Evolutionary conservation across 192 early-diverging fungal genomes (phyloP), one percentile per base, ranked within the genome.

Genomic region (Backusella tarrabulga): DNA sequence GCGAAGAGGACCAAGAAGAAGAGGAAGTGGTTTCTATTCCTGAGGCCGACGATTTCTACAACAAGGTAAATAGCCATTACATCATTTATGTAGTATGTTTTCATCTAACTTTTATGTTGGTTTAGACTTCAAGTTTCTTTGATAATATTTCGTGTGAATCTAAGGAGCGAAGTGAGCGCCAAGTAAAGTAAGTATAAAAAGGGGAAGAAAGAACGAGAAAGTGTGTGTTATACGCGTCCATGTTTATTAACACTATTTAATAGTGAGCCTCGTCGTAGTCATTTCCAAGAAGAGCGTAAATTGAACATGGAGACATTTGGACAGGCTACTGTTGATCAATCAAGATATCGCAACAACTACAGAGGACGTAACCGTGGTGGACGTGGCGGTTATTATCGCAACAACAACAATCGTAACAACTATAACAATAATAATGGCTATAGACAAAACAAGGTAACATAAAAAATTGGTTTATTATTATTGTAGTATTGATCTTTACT

Each of bases 81-180:
- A 46, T 26, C n/a, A 46, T 23, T 29, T 34, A 54, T 29, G 3
- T 9, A 11, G 11, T 6, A 12, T 11, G 6, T 42, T 32, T 15
- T 40, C 11, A 21, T 23, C 15, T 35, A 56, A 68, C 88, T 85
- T 9, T 86, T 86, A 92, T 91, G 26, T 99, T 99, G 86, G 97
- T 97, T 96, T 98, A 82, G 93, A 98, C 83, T 97, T 99, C 81
- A 97, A 93, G 92, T 36, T 99, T 99, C 87, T 99, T 99, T 89
- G 97, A 99, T 83, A 94, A 99, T 81, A 99, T 99, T 81, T 99
- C 97, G 46, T 97, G 96, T 81, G 97, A 99, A 81, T 89, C 92
- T 36, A 97, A 96, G 84, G 78, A 79, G 40, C 78, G 78, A 34
- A 79, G 7, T 63, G 69, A 74, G 79, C 71, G 71, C 17, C 71